Percentiles rank a stretch among this genome's conserved stretches.
Evolutionary conservation across 495 filamentous ascomycete species (phyloP).

Genomic region (Neurospora discreta): DNA sequence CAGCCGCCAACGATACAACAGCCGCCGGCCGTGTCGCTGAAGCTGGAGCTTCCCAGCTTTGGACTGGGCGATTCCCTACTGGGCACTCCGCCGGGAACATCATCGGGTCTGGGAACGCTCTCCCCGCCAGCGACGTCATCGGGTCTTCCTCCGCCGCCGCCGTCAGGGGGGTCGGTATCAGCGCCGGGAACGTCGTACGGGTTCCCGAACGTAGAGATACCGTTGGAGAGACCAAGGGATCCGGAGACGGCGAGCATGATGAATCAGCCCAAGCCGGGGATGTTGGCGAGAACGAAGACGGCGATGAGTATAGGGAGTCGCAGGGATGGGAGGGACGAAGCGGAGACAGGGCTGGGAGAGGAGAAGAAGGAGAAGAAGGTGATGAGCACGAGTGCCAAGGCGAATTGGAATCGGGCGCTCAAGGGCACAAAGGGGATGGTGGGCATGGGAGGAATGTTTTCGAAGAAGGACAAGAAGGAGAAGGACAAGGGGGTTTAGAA

Average conservation of each 20-base stretch:
- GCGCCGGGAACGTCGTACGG: background rate
- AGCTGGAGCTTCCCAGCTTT: background rate
- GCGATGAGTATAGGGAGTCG: background rate
- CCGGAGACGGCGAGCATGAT: background rate
- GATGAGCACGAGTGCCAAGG: background rate
- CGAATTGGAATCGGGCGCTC: background rate
- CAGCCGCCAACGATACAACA: background rate
- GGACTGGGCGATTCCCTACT: background rate
- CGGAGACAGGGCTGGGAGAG: background rate
- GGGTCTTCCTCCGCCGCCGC: background rate
- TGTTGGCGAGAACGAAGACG: background rate
- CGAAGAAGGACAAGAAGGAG: background rate
- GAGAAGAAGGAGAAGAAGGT: background rate
- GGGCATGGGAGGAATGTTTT: background rate
- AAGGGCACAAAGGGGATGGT: background rate
- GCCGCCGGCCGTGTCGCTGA: background rate
- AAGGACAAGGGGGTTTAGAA: background rate
- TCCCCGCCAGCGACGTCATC: background rate
- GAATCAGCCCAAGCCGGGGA: background rate
- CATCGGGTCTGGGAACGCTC: background rate
- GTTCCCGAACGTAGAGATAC: background rate
- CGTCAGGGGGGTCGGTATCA: background rate
- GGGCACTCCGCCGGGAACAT: background rate
- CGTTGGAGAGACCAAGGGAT: background rate
- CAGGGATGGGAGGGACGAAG: background rate